Base-by-base conservation (phyloP, 495 filamentous ascomycete genomes). In the Thozetella sp. region DNA sequence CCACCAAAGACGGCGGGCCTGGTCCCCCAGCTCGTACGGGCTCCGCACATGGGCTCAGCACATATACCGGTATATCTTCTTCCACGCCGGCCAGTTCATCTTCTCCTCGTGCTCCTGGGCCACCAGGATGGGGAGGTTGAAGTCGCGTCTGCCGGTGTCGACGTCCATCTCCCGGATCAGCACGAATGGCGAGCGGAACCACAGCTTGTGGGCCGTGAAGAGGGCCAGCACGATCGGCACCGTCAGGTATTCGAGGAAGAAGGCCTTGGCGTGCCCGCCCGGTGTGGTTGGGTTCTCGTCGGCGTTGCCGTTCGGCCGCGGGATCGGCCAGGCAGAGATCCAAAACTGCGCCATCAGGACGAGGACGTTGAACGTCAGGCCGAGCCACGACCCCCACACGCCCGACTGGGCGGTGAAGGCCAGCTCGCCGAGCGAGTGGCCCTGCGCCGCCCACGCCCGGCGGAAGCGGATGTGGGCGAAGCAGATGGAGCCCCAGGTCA, bases 261-360 rank as follows among this genome's bases (percentile, higher is more conserved):
- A 97, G 19, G 19, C 10, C 13, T 23, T 22, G 10, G 19, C n/a
- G 11, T 26, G 22, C n/a, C 1, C 25, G 30, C 15, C 23, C 13
- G 24, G 26, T 2, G 23, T 24, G 3, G 43, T 51, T n/a, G 2
- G 61, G 0, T 80, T 83, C 24, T 83, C 68, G 1, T 78, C 77
- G 0, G 43, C 30, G 3, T 77, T 77, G 68, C 70, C 80, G 0
- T 67, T 55, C 0, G 57, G 72, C 63, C 84, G 87, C 19, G 82
- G 86, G 23, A 95, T 77, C 1, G 95, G 95, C 60, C 88, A 91
- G 17, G 91, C 88, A 25, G 90, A 93, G 25, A 88, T 89, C 95
- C 95, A 98, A 79, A 98, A 96, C 68, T 98, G 93, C 9, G 91
- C 94, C 50, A 94, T 67, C 22, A 98, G 82, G n/a, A 99, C 88